Percentiles rank a stretch among this genome's conserved stretches.
Evolutionary conservation across 768 basidiomycete species (phyloP).

Genomic region (Podaxis sp.): DNA sequence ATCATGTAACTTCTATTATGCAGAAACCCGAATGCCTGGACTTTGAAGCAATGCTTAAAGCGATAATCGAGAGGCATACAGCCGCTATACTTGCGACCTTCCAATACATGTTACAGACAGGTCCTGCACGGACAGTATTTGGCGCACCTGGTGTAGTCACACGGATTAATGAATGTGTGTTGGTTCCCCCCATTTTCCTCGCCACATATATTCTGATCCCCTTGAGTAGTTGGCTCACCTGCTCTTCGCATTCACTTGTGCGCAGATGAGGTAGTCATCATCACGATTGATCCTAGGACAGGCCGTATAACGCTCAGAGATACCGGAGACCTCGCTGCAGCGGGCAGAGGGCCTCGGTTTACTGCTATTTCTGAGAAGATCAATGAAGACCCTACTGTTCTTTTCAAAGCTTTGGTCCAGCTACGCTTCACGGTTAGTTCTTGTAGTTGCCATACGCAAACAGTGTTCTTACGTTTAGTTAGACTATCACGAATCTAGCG

Average conservation of each 20-base stretch:
- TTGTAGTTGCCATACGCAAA: background rate
- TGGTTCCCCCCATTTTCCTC: slow-evolving; percentile 12
- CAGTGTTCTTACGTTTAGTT: slow-evolving; percentile 9
- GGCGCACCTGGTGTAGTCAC: slow-evolving; percentile 59
- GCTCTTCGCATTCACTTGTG: slow-evolving; percentile 71
- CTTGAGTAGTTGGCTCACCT: slow-evolving; percentile 46
- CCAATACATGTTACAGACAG: slow-evolving; percentile 52
- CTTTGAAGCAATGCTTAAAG: slow-evolving; percentile 66
- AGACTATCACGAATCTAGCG: slow-evolving; percentile 82
- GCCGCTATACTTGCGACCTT: slow-evolving; percentile 59
- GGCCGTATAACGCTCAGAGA: slow-evolving; percentile 79
- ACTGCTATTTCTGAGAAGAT: slow-evolving; percentile 54
- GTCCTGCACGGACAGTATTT: slow-evolving; percentile 53
- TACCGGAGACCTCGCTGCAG: slow-evolving; percentile 76
- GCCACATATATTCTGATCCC: background rate
- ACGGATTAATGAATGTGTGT: slow-evolving; percentile 54
- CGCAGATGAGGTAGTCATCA: slow-evolving; percentile 71
- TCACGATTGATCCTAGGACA: slow-evolving; percentile 78
- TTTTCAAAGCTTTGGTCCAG: slow-evolving; percentile 56
- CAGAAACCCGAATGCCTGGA: slow-evolving; percentile 71
- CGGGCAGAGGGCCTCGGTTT: slow-evolving; percentile 70
- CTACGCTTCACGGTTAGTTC: slow-evolving; percentile 63
- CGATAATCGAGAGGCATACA: slow-evolving; percentile 66
- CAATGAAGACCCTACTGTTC: slow-evolving; percentile 65
- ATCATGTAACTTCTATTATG: slow-evolving; percentile 1